phyloP scores from a whole-genome alignment of 352 stramenopile genomes.

The Pythium sukuiense region DNA sequence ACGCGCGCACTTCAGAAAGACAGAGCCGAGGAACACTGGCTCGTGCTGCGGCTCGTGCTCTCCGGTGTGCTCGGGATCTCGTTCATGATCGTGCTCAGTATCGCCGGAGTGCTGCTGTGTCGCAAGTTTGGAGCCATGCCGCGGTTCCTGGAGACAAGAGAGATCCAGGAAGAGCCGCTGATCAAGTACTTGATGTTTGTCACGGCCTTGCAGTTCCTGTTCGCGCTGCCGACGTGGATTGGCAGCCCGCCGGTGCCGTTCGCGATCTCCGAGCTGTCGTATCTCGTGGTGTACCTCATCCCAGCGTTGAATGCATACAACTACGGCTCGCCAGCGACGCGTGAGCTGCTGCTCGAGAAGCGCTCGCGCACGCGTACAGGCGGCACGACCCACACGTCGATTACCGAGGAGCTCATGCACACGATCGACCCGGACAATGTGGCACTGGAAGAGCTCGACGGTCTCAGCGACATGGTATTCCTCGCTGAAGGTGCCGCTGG shows the following conservation, averaged over 20 bases:
- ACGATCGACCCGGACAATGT: conserved; percentile 46
- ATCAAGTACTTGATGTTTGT: conserved; percentile 53
- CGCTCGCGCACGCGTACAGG: conserved; percentile 24
- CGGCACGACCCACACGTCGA: conserved; percentile 26
- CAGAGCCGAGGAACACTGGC: conserved; percentile 9
- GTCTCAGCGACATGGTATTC: conserved; percentile 52
- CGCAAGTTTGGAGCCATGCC: conserved; percentile 18
- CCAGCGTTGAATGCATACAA: conserved; percentile 57
- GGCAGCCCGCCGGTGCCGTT: conserved; percentile 28
- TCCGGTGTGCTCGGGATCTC: conserved; percentile 33
- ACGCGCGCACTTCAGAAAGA: conserved; percentile 29
- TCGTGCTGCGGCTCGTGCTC: conserved; percentile 32
- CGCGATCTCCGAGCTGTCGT: conserved; percentile 35
- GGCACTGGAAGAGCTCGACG: conserved; percentile 57
- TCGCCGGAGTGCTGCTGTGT: conserved; percentile 27
- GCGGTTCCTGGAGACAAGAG: background rate
- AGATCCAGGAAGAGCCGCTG: conserved; percentile 39
- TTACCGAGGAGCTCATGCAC: conserved; percentile 41
- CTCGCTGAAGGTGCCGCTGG: conserved; percentile 64
- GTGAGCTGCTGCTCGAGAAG: conserved; percentile 26
- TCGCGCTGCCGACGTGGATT: conserved; percentile 45
- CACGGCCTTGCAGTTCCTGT: conserved; percentile 45
- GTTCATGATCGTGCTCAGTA: conserved; percentile 28
- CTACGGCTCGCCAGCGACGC: conserved; percentile 33
- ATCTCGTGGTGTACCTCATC: conserved; percentile 45